Percentiles rank a stretch among this genome's conserved stretches.
Conservation (phyloP, 2,329 filamentous ascomycete species). For the Botrytis cinerea region DNA sequence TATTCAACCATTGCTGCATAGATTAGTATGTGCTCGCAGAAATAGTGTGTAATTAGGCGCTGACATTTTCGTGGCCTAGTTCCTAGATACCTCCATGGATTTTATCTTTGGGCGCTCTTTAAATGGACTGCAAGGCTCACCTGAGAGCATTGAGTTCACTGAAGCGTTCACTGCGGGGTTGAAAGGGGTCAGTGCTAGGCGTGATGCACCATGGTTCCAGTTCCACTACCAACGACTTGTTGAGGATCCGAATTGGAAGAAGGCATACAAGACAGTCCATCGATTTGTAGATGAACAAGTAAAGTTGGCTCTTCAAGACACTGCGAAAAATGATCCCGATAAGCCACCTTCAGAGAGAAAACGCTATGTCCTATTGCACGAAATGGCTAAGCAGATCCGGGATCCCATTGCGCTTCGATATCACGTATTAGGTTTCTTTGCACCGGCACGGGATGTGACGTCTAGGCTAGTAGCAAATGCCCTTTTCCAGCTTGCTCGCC, state of each 20-base stretch:
- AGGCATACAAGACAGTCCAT: slow-evolving; percentile 14
- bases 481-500: slow-evolving; percentile 16
- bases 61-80: not conserved
- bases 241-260: slow-evolving; percentile 4
- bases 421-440: slow-evolving; percentile 16
- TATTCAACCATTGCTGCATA: slow-evolving; percentile 17
- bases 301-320: slow-evolving; percentile 23
- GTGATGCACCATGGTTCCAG: slow-evolving; percentile 7
- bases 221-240: not conserved
- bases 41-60: not conserved
- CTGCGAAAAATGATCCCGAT: not conserved
- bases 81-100: slow-evolving; percentile 17
- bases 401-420: slow-evolving; percentile 15
- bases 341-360: not conserved
- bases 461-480: slow-evolving; percentile 2
- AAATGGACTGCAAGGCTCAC: not conserved
- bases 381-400: slow-evolving; percentile 22
- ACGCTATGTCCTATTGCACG: slow-evolving; percentile 16
- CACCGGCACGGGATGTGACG: slow-evolving; percentile 3
- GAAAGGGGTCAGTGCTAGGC: not conserved
- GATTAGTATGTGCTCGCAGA: slow-evolving; percentile 7
- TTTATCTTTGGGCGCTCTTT: slow-evolving; percentile 19
- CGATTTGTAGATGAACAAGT: slow-evolving; percentile 23
- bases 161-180: slow-evolving; percentile 1
- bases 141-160: slow-evolving; percentile 7